phyloP scores from a whole-genome alignment of 495 filamentous ascomycete species.

The Xylaria flabelliformis region DNA sequence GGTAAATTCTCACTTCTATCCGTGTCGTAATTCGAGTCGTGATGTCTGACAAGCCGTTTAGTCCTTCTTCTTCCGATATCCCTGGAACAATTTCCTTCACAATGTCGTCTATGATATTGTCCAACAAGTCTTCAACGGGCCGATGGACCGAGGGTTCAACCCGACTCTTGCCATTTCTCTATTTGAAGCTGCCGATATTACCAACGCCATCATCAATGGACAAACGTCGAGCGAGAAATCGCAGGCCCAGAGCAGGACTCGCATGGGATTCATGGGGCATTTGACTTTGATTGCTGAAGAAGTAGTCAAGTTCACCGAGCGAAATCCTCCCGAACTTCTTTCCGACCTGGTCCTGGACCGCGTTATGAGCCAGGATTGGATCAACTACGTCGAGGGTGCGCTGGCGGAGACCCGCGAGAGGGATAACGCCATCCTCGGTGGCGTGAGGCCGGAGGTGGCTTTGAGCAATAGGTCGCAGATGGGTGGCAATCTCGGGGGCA shows the following conservation, averaged over 20 bases:
- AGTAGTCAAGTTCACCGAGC: slow-evolving; percentile 97
- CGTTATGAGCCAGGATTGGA: slow-evolving; percentile 87
- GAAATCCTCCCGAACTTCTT: slow-evolving; percentile 86
- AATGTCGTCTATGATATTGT: slow-evolving; percentile 99
- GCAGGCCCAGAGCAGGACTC: slow-evolving; percentile 80
- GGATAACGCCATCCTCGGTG: slow-evolving; percentile 98
- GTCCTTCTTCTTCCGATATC: slow-evolving; percentile 95
- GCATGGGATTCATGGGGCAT: slow-evolving; percentile 98
- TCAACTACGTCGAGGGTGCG: slow-evolving; percentile 93
- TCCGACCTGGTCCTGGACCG: slow-evolving; percentile 85
- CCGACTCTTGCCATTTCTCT: slow-evolving; percentile 90
- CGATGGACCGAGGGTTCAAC: slow-evolving; percentile 96
- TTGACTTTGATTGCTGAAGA: slow-evolving; percentile 97
- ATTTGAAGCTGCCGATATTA: slow-evolving; percentile 87
- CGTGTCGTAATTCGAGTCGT: slow-evolving; percentile 15
- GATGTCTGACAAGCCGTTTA: slow-evolving; percentile 23
- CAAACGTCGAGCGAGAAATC: slow-evolving; percentile 85
- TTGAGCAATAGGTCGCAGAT: slow-evolving; percentile 55
- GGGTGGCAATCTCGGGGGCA: slow-evolving; percentile 52
- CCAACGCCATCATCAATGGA: slow-evolving; percentile 87
- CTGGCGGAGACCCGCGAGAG: slow-evolving; percentile 93
- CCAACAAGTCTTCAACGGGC: slow-evolving; percentile 98
- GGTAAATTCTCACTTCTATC: slow-evolving; percentile 57
- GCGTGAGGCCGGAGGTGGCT: slow-evolving; percentile 88
- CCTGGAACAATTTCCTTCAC: slow-evolving; percentile 99